phyloP scores from a whole-genome alignment of 805 yeast genomes.

The Metahyphopichia silvanorum region DNA sequence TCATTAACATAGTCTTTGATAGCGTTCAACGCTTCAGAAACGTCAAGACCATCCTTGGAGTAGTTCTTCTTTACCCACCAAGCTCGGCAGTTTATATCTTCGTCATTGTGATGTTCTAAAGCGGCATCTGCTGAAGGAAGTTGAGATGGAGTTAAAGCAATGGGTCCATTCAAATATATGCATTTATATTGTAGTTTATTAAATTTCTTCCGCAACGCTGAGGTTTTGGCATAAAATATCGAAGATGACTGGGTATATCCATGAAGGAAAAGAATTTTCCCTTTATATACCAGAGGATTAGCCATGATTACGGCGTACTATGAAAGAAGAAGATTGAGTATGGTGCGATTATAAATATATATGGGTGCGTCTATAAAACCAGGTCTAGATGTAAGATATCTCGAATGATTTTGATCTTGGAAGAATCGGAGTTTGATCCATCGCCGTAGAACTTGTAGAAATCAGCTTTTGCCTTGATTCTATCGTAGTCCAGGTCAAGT shows the following conservation, averaged over 20 bases:
- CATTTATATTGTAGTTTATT: constrained; percentile 64
- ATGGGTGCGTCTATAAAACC: no score
- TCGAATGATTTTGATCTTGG: constrained; percentile 31
- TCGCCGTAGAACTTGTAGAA: constrained; percentile 30
- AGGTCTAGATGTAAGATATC: constrained; percentile 28
- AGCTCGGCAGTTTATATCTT: constrained; percentile 43
- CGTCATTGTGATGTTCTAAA: constrained; percentile 26
- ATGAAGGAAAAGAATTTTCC: constrained; percentile 78
- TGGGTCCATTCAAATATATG: constrained; percentile 78
- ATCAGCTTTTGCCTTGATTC: constrained; percentile 23
- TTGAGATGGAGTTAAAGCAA: constrained; percentile 60
- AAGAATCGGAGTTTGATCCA: constrained; percentile 23
- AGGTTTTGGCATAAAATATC: constrained; percentile 81
- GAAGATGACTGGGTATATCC: constrained; percentile 87
- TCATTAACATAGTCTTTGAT: constrained; percentile 50
- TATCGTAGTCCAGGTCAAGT: constrained; percentile 50
- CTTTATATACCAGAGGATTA: constrained; percentile 17
- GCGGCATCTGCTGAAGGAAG: constrained; percentile 64
- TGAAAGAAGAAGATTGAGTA: no score
- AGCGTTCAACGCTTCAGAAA: constrained; percentile 49
- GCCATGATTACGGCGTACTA: no score
- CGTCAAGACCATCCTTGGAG: constrained; percentile 40
- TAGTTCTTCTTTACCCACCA: constrained; percentile 70
- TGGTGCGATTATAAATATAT: no score
- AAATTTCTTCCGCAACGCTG: constrained; percentile 80